Base-by-base conservation (phyloP, 78 protist species). In the Bigelowiella natans region DNA sequence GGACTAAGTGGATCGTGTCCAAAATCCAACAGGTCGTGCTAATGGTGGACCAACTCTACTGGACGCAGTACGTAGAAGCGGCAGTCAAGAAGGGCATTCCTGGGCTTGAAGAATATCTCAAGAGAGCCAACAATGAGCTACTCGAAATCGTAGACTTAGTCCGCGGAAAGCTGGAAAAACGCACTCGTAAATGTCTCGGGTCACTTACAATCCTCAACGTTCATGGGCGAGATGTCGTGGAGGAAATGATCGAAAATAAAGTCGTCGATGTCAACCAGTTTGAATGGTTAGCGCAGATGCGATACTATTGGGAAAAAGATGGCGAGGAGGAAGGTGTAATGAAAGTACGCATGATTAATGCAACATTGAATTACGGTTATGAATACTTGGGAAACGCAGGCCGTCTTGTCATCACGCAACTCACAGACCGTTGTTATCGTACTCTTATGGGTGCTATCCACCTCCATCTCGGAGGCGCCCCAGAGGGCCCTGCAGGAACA, bases 401-500 rank as follows among this genome's bases (percentile, higher is more conserved):
- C 37, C 90, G 98, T 30, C 95, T 96, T 2, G 98, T 96, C 34
- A 91, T 95, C 39, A 96, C 98, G 11, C 94, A 94, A 30, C 93
- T 92, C 30, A 91, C 92, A 0, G 93, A 40, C 91, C 83, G 85
- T 30, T 38, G 63, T 82, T 94, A 92, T 91, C 91, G 94, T 86
- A 96, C 97, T 1, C 92, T 96, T 31, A 95, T 93, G 51, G 93
- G 94, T 1, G 97, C 97, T 2, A 18, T 94, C 30, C 95, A 93
- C 37, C 63, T 94, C 28, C 11, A 91, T 29, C 91, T 91, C 3
- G 97, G 97, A 1, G 97, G 97, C 31, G 94, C 95, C 0, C 97
- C 96, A 1, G 94, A 93, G 36, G 97, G 97, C 2, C 97, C 97
- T 0, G 97, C 97, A 0, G 96, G 95, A 29, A 96, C 97, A 0